Evolutionary conservation across 2,329 filamentous ascomycete species (phyloP).

Genomic region (Helminthosporium solani): DNA sequence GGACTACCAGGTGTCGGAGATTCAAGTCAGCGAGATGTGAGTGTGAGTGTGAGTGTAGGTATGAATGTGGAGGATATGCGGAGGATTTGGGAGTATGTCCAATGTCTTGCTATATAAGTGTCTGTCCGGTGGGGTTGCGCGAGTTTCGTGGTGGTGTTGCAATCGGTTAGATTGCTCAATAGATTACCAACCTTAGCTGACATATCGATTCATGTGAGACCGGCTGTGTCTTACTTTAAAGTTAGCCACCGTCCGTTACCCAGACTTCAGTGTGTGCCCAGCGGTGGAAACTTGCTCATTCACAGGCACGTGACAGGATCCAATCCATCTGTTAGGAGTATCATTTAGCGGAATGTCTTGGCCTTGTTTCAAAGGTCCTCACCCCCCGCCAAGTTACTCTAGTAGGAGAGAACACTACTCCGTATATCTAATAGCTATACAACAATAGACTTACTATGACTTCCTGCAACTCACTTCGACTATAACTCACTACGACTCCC

Average conservation of each 20-base stretch:
- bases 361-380: too few relatives aligned
- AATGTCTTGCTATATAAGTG: neutral
- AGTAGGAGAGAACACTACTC: too few relatives aligned
- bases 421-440: too few relatives aligned
- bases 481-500: too few relatives aligned
- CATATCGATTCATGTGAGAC: constrained; percentile 33
- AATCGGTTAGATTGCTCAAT: constrained; percentile 32
- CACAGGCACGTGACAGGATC: neutral
- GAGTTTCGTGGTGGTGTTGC: constrained; percentile 37
- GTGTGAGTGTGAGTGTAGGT: too few relatives aligned
- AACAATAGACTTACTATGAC: too few relatives aligned
- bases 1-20: constrained; percentile 8
- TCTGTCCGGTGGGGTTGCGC: constrained; percentile 21
- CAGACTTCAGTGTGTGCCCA: constrained; percentile 20
- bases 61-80: constrained; percentile 2
- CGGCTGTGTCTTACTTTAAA: constrained; percentile 25
- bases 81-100: neutral
- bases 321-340: too few relatives aligned
- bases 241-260: constrained; percentile 5
- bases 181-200: constrained; percentile 33
- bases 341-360: too few relatives aligned
- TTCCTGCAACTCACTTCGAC: too few relatives aligned
- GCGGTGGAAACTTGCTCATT: constrained; percentile 40
- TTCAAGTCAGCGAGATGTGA: neutral
- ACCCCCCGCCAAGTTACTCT: too few relatives aligned